Evolutionary conservation across 2,329 filamentous ascomycete genomes (phyloP).

Genomic region (Colletotrichum eremochloae): DNA sequence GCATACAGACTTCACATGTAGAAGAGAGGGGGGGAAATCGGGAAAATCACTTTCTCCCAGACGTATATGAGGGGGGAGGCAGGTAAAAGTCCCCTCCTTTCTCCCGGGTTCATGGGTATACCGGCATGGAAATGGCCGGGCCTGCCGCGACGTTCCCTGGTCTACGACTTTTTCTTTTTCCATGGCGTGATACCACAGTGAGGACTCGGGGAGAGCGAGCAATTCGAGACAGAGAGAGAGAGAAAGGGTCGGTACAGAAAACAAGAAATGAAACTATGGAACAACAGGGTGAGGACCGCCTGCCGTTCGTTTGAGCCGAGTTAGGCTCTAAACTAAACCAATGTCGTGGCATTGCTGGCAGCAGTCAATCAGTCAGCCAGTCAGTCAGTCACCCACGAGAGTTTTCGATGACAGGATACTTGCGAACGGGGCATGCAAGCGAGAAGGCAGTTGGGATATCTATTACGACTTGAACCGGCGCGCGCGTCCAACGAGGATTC

Average conservation of each 20-base stretch:
- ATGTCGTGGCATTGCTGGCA: neutral
- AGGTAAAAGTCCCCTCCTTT: too few species aligned
- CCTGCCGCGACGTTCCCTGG: neutral
- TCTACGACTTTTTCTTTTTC: neutral
- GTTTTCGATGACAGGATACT: neutral
- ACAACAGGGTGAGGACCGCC: too few species aligned
- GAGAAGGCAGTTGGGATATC: neutral
- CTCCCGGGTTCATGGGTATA: constrained; percentile 4
- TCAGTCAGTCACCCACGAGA: neutral
- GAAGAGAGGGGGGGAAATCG: neutral
- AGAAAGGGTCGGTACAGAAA: neutral
- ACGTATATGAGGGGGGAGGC: neutral
- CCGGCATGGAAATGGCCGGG: neutral
- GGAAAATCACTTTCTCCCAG: neutral
- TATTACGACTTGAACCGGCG: neutral
- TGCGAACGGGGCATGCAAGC: neutral
- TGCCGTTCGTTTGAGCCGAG: too few species aligned
- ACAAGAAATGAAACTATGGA: neutral
- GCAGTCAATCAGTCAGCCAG: too few species aligned
- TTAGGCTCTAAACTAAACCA: neutral
- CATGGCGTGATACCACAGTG: neutral
- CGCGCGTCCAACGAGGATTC: neutral
- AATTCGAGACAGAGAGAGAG: neutral
- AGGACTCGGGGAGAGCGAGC: neutral
- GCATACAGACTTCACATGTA: neutral